These are phyloP conservation scores for Leucogyrophana mollusca DNA, from an alignment of 768 basidiomycete genomes.

Conservation along the genomic window DNA sequence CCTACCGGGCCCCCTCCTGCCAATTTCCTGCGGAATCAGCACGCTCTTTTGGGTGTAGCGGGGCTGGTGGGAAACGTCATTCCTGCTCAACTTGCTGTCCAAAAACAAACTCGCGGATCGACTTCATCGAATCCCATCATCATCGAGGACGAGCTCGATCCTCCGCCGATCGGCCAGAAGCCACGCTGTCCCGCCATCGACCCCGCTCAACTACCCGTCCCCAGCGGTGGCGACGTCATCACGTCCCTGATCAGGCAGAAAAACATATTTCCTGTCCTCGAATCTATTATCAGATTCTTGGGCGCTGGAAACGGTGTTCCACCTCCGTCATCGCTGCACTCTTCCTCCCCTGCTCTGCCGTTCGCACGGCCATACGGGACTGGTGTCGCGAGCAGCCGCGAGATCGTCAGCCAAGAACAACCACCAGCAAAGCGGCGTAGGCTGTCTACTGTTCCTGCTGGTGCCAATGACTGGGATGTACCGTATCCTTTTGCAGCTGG, in stretches of 20 bases:
- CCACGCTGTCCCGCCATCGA: slow-evolving; percentile 32
- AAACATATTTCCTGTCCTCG: slow-evolving; percentile 65
- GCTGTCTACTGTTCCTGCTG: slow-evolving; percentile 69
- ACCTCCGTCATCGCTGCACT: slow-evolving; percentile 4
- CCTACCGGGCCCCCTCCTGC: slow-evolving; percentile 59
- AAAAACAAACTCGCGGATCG: slow-evolving; percentile 44
- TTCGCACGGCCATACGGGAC: slow-evolving; percentile 21
- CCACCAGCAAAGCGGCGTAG: slow-evolving; percentile 57
- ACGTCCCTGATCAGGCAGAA: slow-evolving; percentile 58
- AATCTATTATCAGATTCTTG: slow-evolving; percentile 59
- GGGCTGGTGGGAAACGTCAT: slow-evolving; percentile 68
- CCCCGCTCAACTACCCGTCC: slow-evolving; percentile 42
- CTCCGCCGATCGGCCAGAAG: slow-evolving; percentile 21
- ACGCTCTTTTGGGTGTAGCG: slow-evolving; percentile 68
- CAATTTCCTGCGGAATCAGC: slow-evolving; percentile 73
- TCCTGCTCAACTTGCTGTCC: slow-evolving; percentile 46
- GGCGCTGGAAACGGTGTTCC: slow-evolving; percentile 29
- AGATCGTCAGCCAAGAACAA: background rate
- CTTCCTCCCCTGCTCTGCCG: background rate
- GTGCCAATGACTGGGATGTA: slow-evolving; percentile 80
- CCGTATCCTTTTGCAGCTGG: slow-evolving; percentile 74
- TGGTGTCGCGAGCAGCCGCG: slow-evolving; percentile 2
- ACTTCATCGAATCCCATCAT: slow-evolving; percentile 67
- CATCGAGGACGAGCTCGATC: slow-evolving; percentile 55
- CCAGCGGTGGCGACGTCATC: slow-evolving; percentile 59